Base-by-base conservation (phyloP, 331 rosid genomes). In the Erythrophleum ivorense region DNA sequence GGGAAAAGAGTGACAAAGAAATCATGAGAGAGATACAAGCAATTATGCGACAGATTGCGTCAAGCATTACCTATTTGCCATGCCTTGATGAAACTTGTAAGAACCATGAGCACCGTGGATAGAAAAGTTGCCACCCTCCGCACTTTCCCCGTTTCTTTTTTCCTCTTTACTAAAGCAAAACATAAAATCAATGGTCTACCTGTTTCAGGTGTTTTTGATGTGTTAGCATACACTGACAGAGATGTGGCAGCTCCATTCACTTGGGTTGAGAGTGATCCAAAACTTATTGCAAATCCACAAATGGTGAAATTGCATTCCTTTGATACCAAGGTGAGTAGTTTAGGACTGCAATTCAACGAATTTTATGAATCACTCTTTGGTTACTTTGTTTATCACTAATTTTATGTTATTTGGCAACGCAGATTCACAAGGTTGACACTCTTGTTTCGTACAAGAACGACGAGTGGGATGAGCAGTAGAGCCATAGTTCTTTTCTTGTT, bases 1-100 rank as follows among this genome's bases (percentile, higher is more conserved):
- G 94, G 90, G 97, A 96, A 80, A 96, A 94, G 89, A 96, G 99
- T 82, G 99, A 96, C 82, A 96, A 94, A 81, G 98, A 94, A 89
- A 96, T 96, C 64, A 96, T 96, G 99, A 94, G 99, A 83, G 99
- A 96, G 89, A 96, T 96, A 62, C 99, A 96, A 83, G 99, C 99
- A n/a, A 94, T 96, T 72, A 96, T 96, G 99, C 76, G 99, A 60
- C 99, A 96, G 91, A 94, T 96, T 88, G 99, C 99, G 73, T 96
- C 99, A 0, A 93, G 99, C 86, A 96, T 96, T 78, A 96, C 99
- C 80, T 96, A 96, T 82, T 84, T 96, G 91, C 99, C 99, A 45
- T 96, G 99, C 89, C 88, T 96, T 29, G 99, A 96, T 55, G 99
- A 93, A 80, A 81, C 97, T 50, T 92, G 99, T 95, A 89, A 89